These are phyloP conservation scores for Rhynchosporium agropyri DNA, from an alignment of 2,329 filamentous ascomycete genomes.

Conservation along the genomic window DNA sequence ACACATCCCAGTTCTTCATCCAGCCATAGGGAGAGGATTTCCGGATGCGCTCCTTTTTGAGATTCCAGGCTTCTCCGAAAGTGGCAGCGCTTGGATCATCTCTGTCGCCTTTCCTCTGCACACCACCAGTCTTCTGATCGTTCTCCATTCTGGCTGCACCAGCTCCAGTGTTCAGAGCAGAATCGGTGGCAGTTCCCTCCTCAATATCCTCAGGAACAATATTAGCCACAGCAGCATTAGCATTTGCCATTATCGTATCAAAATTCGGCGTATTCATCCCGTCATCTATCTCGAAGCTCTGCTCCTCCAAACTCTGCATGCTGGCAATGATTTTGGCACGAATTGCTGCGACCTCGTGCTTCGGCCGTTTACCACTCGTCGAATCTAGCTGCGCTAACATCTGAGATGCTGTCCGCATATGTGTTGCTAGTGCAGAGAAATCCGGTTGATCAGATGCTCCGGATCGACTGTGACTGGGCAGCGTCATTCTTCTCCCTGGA, in stretches of 20 bases:
- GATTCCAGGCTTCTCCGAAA: slow-evolving; percentile 84
- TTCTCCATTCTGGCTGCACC: slow-evolving; percentile 87
- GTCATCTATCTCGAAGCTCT: slow-evolving; percentile 78
- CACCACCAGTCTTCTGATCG: slow-evolving; percentile 82
- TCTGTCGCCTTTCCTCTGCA: slow-evolving; percentile 78
- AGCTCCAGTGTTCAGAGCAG: slow-evolving; percentile 63
- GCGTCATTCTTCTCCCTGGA: slow-evolving; percentile 64
- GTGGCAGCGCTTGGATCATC: slow-evolving; percentile 85
- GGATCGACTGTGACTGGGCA: slow-evolving; percentile 54
- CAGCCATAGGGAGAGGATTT: slow-evolving; percentile 83
- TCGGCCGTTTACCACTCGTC: slow-evolving; percentile 78
- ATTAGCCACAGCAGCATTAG: slow-evolving; percentile 55
- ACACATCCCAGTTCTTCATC: slow-evolving; percentile 88
- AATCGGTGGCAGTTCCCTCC: slow-evolving; percentile 51
- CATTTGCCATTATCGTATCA: slow-evolving; percentile 78
- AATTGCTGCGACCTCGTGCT: slow-evolving; percentile 80
- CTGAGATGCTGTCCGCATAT: slow-evolving; percentile 85
- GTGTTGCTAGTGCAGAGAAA: slow-evolving; percentile 79
- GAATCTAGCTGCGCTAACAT: slow-evolving; percentile 84
- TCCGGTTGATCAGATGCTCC: slow-evolving; percentile 72
- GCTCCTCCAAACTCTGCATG: slow-evolving; percentile 85
- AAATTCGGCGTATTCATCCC: slow-evolving; percentile 70
- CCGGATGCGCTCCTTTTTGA: slow-evolving; percentile 81
- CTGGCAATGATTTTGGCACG: slow-evolving; percentile 85
- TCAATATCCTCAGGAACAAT: slow-evolving; percentile 57